These are phyloP conservation scores for Quercus parvula DNA, from an alignment of 306 rosid species.

Conservation along the genomic window DNA sequence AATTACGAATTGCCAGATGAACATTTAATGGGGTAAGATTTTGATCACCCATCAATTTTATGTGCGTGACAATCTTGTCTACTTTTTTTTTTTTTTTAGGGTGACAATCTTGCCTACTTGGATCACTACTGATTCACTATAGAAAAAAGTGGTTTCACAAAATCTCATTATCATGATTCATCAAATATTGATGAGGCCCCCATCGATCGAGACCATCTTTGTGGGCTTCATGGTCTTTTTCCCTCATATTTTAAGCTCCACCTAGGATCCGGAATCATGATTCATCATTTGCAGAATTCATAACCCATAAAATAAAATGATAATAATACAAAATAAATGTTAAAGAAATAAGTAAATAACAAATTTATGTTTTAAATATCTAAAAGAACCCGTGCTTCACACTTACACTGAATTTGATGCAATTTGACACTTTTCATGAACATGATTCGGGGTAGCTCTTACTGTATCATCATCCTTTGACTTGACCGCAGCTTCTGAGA, in stretches of 20 bases:
- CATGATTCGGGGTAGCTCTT: conserved; percentile 44
- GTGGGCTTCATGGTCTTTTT: not conserved
- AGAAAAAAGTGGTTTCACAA: not conserved
- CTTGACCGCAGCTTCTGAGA: not conserved
- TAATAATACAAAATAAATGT: conserved; percentile 18
- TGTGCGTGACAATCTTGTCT: no score
- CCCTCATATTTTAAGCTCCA: conserved; percentile 13
- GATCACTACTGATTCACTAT: no score
- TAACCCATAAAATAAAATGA: conserved; percentile 20
- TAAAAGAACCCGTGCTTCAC: conserved; percentile 42
- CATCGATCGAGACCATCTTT: not conserved
- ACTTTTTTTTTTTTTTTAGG: no score
- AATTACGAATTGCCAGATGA: no score
- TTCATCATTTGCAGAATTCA: conserved; percentile 21
- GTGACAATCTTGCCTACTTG: no score
- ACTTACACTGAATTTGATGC: conserved; percentile 74
- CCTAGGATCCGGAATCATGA: conserved; percentile 64
- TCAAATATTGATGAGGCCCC: not conserved
- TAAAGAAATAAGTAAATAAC: conserved; percentile 22
- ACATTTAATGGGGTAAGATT: no score
- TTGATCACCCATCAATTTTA: no score
- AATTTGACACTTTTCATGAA: conserved; percentile 41
- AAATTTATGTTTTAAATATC: conserved; percentile 25
- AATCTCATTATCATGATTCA: conserved; percentile 23
- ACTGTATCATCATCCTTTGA: conserved; percentile 22